Base-by-base conservation (phyloP, 1,139 yeast genomes). In the Blastobotrys indianensis region DNA sequence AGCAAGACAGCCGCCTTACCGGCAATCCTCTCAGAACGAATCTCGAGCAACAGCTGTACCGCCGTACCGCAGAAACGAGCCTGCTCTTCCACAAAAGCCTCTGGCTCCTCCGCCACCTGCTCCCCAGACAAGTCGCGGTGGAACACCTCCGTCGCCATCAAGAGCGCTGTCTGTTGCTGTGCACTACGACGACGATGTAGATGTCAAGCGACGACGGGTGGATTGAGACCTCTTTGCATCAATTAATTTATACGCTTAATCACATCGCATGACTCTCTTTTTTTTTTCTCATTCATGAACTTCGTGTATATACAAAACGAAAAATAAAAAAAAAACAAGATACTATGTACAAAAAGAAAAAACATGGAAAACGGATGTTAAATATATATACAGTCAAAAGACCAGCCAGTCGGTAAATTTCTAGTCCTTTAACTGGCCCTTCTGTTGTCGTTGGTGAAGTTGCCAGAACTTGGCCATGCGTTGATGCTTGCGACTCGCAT, bases 121-220 rank as follows among this genome's bases (percentile, higher is more conserved):
- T 29, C 5, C 10, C 23, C 37, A 2, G 16, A 28, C 30, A 29
- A n/a, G n/a, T n/a, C n/a, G n/a, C n/a, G n/a, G n/a, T n/a, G 25
- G 34, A 37, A 28, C 35, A 28, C 37, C 42, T 40, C 42, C 42
- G 7, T 43, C 41, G 15, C 42, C 42, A 2, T 28, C 36, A 13
- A 44, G 45, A 17, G 40, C 42, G 15, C 39, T 29, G 13, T 12
- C 36, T 11, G 45, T 30, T 16, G 45, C n/a, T 4, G 23, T n/a
- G 15, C 40, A 41, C 15, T 35, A 41, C 15, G 40, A 41, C 11
- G 45, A 35, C 31, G 45, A 41, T 30, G 25, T 34, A 4, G 31
- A 16, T 9, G 20, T 34, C 5, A 16, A 12, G 20, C 37, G 12
- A 9, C 12, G 20, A n/a, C 4, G 10, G 12, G 28, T 36, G 20